Base-by-base conservation (phyloP, 306 rosid species). In the Dalbergia cochinchinensis region DNA sequence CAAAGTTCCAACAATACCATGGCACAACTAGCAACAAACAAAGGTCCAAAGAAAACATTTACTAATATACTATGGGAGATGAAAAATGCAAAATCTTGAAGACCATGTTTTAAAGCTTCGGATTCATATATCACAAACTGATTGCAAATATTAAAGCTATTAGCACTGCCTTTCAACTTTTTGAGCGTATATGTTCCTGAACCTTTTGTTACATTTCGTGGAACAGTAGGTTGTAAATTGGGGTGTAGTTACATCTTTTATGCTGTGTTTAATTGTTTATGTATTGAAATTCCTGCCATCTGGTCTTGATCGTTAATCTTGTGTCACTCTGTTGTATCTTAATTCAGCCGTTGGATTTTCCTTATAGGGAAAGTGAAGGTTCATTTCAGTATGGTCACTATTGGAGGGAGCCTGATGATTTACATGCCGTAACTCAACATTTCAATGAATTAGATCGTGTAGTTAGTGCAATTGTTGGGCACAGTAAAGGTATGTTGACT, bases 311-410 rank as follows among this genome's bases (percentile, higher is more conserved):
- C 13, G 31, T 22, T 12, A 26, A 13, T 68, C n/a, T 62, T 59
- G 61, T 47, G 73, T 75, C 71, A 11, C 51, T 70, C 48, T 53
- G 31, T 67, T 44, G 15, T 50, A 22, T 66, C 87, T 69, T 78
- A 64, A 57, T 74, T 12, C 59, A 73, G 34, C 39, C 83, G 70
- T 67, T 77, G 51, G 67, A 26, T 77, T 71, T 53, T 66, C 57
- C 59, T 73, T 79, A 18, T 69, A 94, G 98, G 84, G 97, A 94
- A 84, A 94, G 97, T 78, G 97, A 92, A 45, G 97, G 97, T 61
- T 76, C 84, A 8, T 92, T 94, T 86, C 81, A 86, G 87, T 91
- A 37, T 83, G 97, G 94, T 34, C 16, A 86, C 85, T 87, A 89
- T 69, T 33, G 73, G 84, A 86, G 86, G 78, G 98, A 94, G 83